Base-by-base conservation (phyloP, 495 filamentous ascomycete genomes). In the Podospora comata region DNA sequence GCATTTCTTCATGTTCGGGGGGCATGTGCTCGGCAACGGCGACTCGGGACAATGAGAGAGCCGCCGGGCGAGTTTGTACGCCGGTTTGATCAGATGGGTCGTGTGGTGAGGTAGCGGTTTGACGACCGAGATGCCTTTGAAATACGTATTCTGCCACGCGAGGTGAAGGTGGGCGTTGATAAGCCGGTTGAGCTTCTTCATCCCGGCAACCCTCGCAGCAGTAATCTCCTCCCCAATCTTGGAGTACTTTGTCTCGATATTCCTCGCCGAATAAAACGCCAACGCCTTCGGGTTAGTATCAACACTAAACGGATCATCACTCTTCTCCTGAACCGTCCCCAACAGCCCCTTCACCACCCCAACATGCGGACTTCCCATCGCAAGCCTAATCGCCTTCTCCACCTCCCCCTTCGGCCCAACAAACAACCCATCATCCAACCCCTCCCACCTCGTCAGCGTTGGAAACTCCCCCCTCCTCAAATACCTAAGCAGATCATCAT, bases 91-190 rank as follows among this genome's bases (percentile, higher is more conserved):
- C 58, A 96, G 79, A 32, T 88, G 83, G 3, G 91, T 89, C 13
- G 91, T 91, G 74, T 92, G 87, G 62, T 89, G 79, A 4, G 89
- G 83, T 48, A 89, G 83, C 4, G 94, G 92, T 67, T 93, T 92
- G 20, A 97, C 78, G 54, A 98, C 86, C 13, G 88, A 84, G 65
- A 98, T 89, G 15, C 94, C 94, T 1, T 75, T 70, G 20, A 77
- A 69, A 81, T 93, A 97, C n/a, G 82, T 81, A 72, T 88, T 90
- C 68, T 94, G 92, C 83, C 93, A 97, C 60, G 88, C 92, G 61
- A 83, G 87, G 74, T 97, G 95, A 13, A 97, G 85, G 75, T 99
- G 95, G 0, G 88, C 83, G 73, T 91, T 92, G 72, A 98, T 92
- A 61, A 99, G 86, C 23, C 87, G 77, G 44, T 88, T 89, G 57